Conservation (phyloP, 768 basidiomycete genomes). For the Psilocybe tampanensis region DNA sequence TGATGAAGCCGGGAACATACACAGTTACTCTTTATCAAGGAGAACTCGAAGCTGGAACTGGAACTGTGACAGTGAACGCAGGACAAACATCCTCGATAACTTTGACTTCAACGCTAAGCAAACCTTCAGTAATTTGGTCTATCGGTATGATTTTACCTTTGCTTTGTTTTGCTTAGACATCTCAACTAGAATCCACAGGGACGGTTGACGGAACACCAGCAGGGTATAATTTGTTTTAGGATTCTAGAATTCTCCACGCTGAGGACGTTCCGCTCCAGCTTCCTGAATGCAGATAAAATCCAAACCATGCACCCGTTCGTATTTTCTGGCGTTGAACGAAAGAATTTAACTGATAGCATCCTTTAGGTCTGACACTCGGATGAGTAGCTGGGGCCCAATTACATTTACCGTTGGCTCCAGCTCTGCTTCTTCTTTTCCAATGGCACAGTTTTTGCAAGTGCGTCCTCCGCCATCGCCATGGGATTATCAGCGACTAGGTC, state of each 20-base stretch:
- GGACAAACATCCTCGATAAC: constrained; percentile 39
- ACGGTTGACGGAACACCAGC: constrained; percentile 48
- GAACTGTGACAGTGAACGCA: constrained; percentile 41
- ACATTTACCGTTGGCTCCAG: constrained; percentile 46
- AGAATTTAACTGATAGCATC: background rate
- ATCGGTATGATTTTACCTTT: constrained; percentile 32
- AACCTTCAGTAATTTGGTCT: constrained; percentile 43
- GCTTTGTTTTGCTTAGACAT: background rate
- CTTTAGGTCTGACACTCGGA: constrained; percentile 44
- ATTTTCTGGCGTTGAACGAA: background rate
- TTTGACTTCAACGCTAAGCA: constrained; percentile 31
- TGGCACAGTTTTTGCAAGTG: constrained; percentile 50
- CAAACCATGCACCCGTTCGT: constrained; percentile 51
- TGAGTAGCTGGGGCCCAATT: constrained; percentile 48
- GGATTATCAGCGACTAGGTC: background rate
- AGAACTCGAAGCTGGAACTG: constrained; percentile 46
- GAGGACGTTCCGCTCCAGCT: constrained; percentile 22
- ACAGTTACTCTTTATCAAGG: constrained; percentile 47
- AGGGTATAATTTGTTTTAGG: constrained; percentile 27
- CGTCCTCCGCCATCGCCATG: background rate
- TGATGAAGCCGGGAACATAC: constrained; percentile 54
- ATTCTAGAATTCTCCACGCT: background rate
- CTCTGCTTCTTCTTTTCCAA: constrained; percentile 44
- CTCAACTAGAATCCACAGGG: constrained; percentile 22
- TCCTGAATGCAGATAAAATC: constrained; percentile 53